phyloP scores from a whole-genome alignment of 1,284 basidiomycete species.

The Boletus sp. region DNA sequence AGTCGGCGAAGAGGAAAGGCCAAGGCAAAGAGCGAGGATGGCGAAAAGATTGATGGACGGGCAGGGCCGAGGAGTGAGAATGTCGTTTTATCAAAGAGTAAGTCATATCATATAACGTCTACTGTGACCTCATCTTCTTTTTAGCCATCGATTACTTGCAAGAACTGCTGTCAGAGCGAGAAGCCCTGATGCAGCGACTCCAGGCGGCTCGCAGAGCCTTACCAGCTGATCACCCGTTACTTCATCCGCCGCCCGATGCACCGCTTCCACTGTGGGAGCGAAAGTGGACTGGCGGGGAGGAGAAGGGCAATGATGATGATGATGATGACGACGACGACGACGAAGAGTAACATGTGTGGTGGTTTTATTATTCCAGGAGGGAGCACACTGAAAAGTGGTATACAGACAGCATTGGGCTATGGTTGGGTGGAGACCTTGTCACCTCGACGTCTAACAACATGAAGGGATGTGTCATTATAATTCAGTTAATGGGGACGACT shows the following conservation, averaged over 20 bases:
- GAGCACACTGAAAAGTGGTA: neutral
- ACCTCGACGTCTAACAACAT: conserved; percentile 1
- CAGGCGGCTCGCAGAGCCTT: conserved; percentile 54
- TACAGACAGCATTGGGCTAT: neutral
- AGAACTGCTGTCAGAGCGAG: conserved; percentile 55
- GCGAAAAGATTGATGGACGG: conserved; percentile 70
- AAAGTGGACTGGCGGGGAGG: conserved; percentile 71
- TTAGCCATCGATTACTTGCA: conserved; percentile 82
- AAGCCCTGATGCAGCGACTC: conserved; percentile 53
- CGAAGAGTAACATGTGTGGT: conserved; percentile 16
- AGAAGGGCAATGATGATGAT: conserved; percentile 44
- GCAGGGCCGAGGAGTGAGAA: conserved; percentile 84
- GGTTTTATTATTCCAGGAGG: neutral
- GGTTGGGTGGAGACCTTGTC: neutral
- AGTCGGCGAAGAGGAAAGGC: conserved; percentile 27
- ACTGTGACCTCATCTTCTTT: conserved; percentile 5
- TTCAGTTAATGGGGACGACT: conserved; percentile 25
- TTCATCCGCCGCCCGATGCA: conserved; percentile 32
- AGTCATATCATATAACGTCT: conserved; percentile 31
- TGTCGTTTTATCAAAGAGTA: conserved; percentile 79
- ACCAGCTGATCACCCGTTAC: conserved; percentile 53
- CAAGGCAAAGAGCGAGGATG: conserved; percentile 37
- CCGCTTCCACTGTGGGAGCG: conserved; percentile 63
- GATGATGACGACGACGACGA: conserved; percentile 41
- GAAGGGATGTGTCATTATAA: conserved; percentile 22